A percentile compares a stretch with the other conserved stretches of the same genome.
These are phyloP conservation scores for Boletus eberwhitei DNA, from an alignment of 768 basidiomycete genomes.

Conservation along the genomic window DNA sequence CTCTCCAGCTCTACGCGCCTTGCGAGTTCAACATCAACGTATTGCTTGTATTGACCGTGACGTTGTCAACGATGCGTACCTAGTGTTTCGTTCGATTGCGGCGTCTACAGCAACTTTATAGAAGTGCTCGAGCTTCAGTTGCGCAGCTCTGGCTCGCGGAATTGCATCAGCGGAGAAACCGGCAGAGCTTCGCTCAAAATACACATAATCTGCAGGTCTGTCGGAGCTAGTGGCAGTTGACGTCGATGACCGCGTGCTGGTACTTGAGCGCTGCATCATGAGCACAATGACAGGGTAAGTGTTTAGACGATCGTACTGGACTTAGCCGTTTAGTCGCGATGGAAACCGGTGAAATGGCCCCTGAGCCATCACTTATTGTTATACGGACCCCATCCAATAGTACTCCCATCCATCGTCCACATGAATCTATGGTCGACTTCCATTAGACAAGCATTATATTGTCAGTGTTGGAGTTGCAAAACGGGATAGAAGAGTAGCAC, in stretches of 20 bases:
- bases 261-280: conserved; percentile 35
- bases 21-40: conserved; percentile 5
- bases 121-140: conserved; percentile 93
- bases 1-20: conserved; percentile 90
- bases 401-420: not conserved
- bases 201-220: conserved; percentile 74
- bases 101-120: conserved; percentile 97
- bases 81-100: conserved; percentile 89
- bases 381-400: not conserved
- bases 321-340: conserved; percentile 13
- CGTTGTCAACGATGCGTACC: conserved; percentile 46
- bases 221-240: conserved; percentile 24
- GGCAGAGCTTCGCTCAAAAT: conserved; percentile 78
- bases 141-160: conserved; percentile 84
- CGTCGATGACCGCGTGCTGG: conserved; percentile 27
- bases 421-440: too few relatives aligned
- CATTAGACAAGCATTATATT: too few relatives aligned
- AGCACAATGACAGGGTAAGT: not conserved
- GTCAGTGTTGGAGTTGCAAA: too few relatives aligned
- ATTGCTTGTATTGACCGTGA: not conserved
- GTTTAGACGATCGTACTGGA: not conserved
- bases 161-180: conserved; percentile 79
- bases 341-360: conserved; percentile 7
- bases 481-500: too few relatives aligned
- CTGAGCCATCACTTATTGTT: not conserved